A percentile compares a stretch with the other conserved stretches of the same genome.
Evolutionary conservation across 768 basidiomycete species (phyloP).

Genomic region (Mrakia gelida): DNA sequence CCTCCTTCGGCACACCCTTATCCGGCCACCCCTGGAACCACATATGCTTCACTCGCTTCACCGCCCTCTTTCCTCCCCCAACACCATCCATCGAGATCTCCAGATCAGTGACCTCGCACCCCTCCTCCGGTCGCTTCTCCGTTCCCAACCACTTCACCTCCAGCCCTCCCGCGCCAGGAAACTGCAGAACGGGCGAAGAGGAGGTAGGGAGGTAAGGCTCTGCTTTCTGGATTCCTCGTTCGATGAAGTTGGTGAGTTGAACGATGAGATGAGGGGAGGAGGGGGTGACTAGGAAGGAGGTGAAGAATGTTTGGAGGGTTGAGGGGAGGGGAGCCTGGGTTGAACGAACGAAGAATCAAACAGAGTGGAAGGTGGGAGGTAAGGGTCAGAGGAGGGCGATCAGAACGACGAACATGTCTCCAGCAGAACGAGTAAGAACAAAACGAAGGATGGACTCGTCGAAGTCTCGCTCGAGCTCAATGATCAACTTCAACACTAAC

Average conservation of each 20-base stretch:
- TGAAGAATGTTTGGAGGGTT: constrained; percentile 40
- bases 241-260: constrained; percentile 44
- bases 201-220: constrained; percentile 41
- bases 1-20: constrained; percentile 20
- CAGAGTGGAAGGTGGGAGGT: not conserved
- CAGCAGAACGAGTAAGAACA: not conserved
- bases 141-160: not conserved
- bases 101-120: not conserved
- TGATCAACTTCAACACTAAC: too few species aligned
- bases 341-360: not conserved
- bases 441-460: constrained; percentile 24
- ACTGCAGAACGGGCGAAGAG: not conserved
- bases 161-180: not conserved
- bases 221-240: constrained; percentile 41
- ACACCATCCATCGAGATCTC: not conserved
- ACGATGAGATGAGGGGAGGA: constrained; percentile 38
- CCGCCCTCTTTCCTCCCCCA: not conserved
- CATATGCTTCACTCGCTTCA: constrained; percentile 12
- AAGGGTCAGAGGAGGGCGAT: not conserved
- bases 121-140: not conserved
- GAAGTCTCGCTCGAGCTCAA: constrained; percentile 31
- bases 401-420: too few species aligned
- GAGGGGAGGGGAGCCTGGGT: constrained; percentile 42
- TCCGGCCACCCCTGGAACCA: constrained; percentile 24
- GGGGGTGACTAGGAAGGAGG: constrained; percentile 21